Conservation (phyloP, 2,329 filamentous ascomycete species). For the Curvularia spicifera region DNA sequence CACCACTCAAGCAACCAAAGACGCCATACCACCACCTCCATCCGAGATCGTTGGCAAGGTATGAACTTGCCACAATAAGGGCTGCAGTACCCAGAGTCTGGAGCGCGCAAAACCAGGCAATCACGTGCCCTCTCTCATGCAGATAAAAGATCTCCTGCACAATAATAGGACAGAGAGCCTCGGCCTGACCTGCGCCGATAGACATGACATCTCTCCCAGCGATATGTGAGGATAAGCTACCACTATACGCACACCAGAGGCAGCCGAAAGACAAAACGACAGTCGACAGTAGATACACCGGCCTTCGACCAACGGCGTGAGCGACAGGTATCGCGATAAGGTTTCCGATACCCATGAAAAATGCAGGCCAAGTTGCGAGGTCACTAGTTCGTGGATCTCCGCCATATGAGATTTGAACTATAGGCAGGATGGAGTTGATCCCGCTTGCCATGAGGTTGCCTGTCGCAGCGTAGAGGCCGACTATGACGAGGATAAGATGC, state of each 20-base stretch:
- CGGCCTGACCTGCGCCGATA: slow-evolving; percentile 21
- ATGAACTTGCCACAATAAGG: slow-evolving; percentile 19
- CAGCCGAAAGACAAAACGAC: slow-evolving; percentile 16
- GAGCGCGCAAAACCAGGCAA: slow-evolving; percentile 21
- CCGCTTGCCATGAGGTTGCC: slow-evolving; percentile 20
- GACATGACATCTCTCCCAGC: slow-evolving; percentile 21
- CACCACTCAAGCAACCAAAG: slow-evolving; percentile 14
- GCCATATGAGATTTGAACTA: slow-evolving; percentile 11
- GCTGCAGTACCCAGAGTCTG: slow-evolving; percentile 19
- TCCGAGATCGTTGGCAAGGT: slow-evolving; percentile 17
- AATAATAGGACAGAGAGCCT: slow-evolving; percentile 19
- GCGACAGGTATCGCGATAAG: slow-evolving; percentile 19
- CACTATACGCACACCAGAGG: slow-evolving; percentile 17
- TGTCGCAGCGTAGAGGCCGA: slow-evolving; percentile 18
- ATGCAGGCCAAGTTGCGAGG: slow-evolving; percentile 20
- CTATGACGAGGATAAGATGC: slow-evolving; percentile 18
- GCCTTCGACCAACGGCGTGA: slow-evolving; percentile 18
- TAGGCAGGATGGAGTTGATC: slow-evolving; percentile 19
- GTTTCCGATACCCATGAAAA: slow-evolving; percentile 22
- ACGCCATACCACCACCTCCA: slow-evolving; percentile 24
- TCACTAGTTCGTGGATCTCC: slow-evolving; percentile 16
- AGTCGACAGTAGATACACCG: slow-evolving; percentile 18
- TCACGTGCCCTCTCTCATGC: slow-evolving; percentile 17
- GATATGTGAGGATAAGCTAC: slow-evolving; percentile 17
- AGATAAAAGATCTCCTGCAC: slow-evolving; percentile 20